These are phyloP conservation scores for Lagerstroemia speciosa DNA, from an alignment of 345 rosid genomes.

Conservation along the genomic window DNA sequence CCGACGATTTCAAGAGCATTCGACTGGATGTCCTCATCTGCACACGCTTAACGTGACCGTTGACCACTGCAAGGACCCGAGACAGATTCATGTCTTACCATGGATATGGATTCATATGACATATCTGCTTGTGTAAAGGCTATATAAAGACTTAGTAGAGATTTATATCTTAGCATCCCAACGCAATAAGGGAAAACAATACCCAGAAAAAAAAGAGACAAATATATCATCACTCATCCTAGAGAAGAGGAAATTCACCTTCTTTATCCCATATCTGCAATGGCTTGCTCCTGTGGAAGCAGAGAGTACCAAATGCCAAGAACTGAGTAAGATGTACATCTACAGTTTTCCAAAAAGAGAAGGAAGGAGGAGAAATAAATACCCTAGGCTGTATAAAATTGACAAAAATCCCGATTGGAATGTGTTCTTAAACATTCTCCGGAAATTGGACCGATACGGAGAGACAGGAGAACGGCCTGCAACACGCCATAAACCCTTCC, in stretches of 20 bases:
- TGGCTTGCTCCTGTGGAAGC: slow-evolving; percentile 54
- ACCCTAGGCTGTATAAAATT: slow-evolving; percentile 78
- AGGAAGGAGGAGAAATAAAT: background rate
- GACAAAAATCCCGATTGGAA: slow-evolving; percentile 86
- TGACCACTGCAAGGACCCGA: slow-evolving; percentile 40
- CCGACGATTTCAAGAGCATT: slow-evolving; percentile 85
- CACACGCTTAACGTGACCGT: slow-evolving; percentile 79
- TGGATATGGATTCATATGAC: background rate
- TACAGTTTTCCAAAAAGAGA: background rate
- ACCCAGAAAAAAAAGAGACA: background rate
- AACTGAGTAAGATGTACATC: background rate
- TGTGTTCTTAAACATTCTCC: slow-evolving; percentile 65
- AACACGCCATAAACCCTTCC: background rate
- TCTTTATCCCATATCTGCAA: slow-evolving; percentile 87
- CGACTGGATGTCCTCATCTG: slow-evolving; percentile 90
- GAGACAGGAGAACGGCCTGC: background rate
- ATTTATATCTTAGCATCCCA: too few relatives aligned
- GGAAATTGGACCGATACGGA: background rate
- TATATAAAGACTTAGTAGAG: background rate
- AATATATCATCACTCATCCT: background rate
- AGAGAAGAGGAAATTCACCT: slow-evolving; percentile 26
- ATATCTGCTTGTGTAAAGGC: background rate
- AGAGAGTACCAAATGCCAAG: background rate
- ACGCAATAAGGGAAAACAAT: background rate
- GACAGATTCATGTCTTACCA: background rate